Percentiles rank a stretch among this genome's conserved stretches.
Evolutionary conservation across 2,329 filamentous ascomycete genomes (phyloP).

Genomic region (Fusarium zealandicum): DNA sequence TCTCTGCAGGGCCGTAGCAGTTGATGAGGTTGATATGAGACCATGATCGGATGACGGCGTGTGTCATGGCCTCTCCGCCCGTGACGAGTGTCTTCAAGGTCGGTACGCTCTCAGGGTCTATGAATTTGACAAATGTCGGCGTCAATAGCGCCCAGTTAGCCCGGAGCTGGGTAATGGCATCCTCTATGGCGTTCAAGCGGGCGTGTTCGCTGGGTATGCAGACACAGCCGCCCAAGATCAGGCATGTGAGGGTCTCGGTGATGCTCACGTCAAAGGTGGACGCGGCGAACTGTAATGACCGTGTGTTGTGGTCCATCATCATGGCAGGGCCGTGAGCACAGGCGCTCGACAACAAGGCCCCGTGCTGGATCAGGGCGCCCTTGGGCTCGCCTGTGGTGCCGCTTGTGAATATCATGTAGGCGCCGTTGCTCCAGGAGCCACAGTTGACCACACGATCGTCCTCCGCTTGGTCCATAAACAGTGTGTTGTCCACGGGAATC

Average conservation of each 20-base stretch:
- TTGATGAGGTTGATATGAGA: conserved; percentile 37
- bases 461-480: conserved; percentile 12
- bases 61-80: conserved; percentile 37
- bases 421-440: conserved; percentile 21
- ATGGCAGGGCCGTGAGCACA: conserved; percentile 32
- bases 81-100: conserved; percentile 32
- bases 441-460: background rate
- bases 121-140: conserved; percentile 30
- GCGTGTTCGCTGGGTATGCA: conserved; percentile 50
- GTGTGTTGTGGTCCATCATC: conserved; percentile 36
- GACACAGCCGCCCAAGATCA: conserved; percentile 43
- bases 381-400: conserved; percentile 32
- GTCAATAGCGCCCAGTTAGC: conserved; percentile 35
- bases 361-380: conserved; percentile 34
- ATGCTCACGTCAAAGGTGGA: conserved; percentile 45
- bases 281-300: conserved; percentile 46
- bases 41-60: conserved; percentile 33
- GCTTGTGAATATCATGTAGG: conserved; percentile 37
- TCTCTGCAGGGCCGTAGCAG: conserved; percentile 36
- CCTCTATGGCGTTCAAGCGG: conserved; percentile 47
- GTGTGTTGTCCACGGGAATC: conserved; percentile 25
- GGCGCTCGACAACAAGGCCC: conserved; percentile 27
- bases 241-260: conserved; percentile 27
- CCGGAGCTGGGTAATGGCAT: conserved; percentile 22
- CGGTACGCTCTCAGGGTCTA: conserved; percentile 27